phyloP scores from a whole-genome alignment of 192 early-diverging fungal genomes.

The Podila horticola region DNA sequence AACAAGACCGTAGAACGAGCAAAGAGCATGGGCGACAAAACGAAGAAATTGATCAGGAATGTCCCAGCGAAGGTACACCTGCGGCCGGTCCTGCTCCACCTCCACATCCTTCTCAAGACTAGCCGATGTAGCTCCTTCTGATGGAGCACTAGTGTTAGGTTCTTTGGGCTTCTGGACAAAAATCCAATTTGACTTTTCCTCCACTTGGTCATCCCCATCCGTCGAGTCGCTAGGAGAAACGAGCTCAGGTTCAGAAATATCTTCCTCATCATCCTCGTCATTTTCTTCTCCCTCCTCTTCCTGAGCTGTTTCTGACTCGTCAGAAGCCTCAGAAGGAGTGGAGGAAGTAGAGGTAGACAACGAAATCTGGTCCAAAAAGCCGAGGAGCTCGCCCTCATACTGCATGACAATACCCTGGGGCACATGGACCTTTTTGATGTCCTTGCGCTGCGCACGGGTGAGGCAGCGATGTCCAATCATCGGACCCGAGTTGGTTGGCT shows the following conservation, averaged over 20 bases:
- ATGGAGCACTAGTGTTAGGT: neutral
- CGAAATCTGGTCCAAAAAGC: conserved; percentile 55
- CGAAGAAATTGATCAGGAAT: conserved; percentile 61
- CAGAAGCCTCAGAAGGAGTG: conserved; percentile 10
- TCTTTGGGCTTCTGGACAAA: conserved; percentile 16
- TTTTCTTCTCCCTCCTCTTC: conserved; percentile 9
- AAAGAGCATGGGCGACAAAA: conserved; percentile 59
- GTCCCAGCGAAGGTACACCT: conserved; percentile 55
- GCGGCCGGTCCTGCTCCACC: conserved; percentile 1
- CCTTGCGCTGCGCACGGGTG: conserved; percentile 50
- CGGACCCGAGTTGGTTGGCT: neutral
- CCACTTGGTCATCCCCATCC: neutral
- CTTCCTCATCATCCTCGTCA: neutral
- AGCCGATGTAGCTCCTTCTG: neutral
- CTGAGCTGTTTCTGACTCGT: neutral
- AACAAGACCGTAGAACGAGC: conserved; percentile 53
- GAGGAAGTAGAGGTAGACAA: conserved; percentile 14
- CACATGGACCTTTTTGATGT: conserved; percentile 61
- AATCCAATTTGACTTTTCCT: conserved; percentile 17
- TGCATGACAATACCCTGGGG: conserved; percentile 58
- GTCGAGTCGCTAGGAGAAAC: neutral
- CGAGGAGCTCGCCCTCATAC: conserved; percentile 57
- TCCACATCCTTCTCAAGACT: neutral
- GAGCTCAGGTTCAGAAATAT: neutral
- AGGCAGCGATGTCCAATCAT: conserved; percentile 26